Base-by-base conservation (phyloP, 768 basidiomycete genomes). In the Boletus rex-veris region DNA sequence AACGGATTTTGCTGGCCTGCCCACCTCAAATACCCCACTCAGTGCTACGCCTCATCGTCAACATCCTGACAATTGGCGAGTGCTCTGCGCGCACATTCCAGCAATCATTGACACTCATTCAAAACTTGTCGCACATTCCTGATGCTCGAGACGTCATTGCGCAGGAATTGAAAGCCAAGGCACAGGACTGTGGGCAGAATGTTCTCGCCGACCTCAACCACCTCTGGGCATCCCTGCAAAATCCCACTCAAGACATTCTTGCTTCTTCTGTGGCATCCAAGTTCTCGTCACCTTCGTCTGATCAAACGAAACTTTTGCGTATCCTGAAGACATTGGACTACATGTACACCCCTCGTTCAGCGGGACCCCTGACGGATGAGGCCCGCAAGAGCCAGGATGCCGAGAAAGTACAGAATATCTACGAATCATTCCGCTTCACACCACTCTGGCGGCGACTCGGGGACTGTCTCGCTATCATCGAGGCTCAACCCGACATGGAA, bases 311-410 rank as follows among this genome's bases (percentile, higher is more conserved):
- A 72, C 81, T 99, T 5, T 78, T 99, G 7, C 81, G 97, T 12
- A 88, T 99, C 14, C 77, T 99, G 59, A 99, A 98, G 75, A 97
- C 96, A 10, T 89, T 99, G 65, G 97, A 98, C 68, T 96, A 95
- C 69, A 95, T 97, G 84, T 93, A 90, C 70, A 85, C 87, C 2
- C 84, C 87, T 7, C 78, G 77, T 45, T 60, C 74, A 8, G 77
- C 75, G 55, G 66, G 74, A 30, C 63, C 76, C 9, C 61, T 77
- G 28, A 64, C 74, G 3, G 61, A 71, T 40, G 71, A 74, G 24
- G 65, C 70, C 19, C 61, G 72, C 54, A 71, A 71, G 33, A 75
- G 75, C 45, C 77, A 80, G 26, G 88, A 89, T 58, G 76, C 84
- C 3, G 87, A 93, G 66, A 90, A 89, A 64, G 90, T 97, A 8